Evolutionary conservation across 768 basidiomycete genomes (phyloP).

Genomic region (Myochromella boudieri): DNA sequence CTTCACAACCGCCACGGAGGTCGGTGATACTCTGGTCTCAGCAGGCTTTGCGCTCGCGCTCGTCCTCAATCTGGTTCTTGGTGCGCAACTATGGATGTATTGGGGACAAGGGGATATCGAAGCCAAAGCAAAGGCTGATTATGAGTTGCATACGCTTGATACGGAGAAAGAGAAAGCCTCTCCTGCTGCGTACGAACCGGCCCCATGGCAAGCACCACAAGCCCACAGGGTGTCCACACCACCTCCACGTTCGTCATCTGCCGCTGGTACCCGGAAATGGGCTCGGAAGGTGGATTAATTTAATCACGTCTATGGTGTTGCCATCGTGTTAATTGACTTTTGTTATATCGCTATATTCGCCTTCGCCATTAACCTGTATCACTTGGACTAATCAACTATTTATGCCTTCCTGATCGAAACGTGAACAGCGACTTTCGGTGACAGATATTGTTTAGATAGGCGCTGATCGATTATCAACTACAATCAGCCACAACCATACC

Average conservation of each 20-base stretch:
- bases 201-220: conserved; percentile 23
- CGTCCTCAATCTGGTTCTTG: conserved; percentile 79
- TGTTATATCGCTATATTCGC: conserved; percentile 9
- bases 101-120: conserved; percentile 56
- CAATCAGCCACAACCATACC: too few relatives aligned
- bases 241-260: conserved; percentile 39
- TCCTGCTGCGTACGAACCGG: conserved; percentile 19
- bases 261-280: conserved; percentile 66
- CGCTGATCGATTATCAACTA: background rate
- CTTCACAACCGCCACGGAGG: conserved; percentile 91
- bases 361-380: conserved; percentile 5
- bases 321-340: conserved; percentile 17
- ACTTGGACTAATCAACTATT: conserved; percentile 2
- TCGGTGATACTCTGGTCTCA: conserved; percentile 76
- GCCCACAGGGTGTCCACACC: conserved; percentile 43
- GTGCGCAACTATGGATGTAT: conserved; percentile 81
- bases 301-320: conserved; percentile 11
- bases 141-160: conserved; percentile 14
- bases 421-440: conserved; percentile 10
- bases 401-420: background rate
- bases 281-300: conserved; percentile 70
- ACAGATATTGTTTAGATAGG: conserved; percentile 13
- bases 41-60: conserved; percentile 87
- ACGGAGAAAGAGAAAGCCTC: conserved; percentile 14
- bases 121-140: conserved; percentile 17